Evolutionary conservation across 2,329 filamentous ascomycete species (phyloP), one percentile per base, ranked within the genome.

Genomic region (Botrytis paeoniae): DNA sequence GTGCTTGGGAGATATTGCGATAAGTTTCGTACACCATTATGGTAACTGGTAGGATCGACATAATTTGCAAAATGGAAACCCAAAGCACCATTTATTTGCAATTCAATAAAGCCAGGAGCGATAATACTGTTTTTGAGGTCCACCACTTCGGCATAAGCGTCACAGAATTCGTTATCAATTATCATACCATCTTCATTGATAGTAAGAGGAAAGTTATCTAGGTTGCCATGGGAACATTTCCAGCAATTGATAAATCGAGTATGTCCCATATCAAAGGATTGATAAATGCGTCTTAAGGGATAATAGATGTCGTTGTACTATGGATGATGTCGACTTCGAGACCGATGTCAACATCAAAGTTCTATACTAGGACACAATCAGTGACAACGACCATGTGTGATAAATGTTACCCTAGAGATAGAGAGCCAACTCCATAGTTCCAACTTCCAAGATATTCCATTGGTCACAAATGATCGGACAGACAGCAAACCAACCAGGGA

Each of bases 1-100:
- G 85, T 84, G 6, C 82, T 83, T 8, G 84, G 84, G 59, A 87
- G 84, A 76, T 86, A 85, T 48, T 79, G 78, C 5, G 85, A 84
- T n/a, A 85, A 82, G 45, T 82, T 82, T 32, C 84, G 80, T 41
- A 88, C 79, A 63, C 85, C 84, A 14, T 78, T 77, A 57, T 77
- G 77, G 78, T 87, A 87, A 14, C 73, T 60, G 25, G 39, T 37
- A 35, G 75, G 73, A 63, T 86, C 80, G 8, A 83, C 79, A 74
- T 83, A 86, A 73, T 85, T 83, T 2, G 86, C 86, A 73, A 88
- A 88, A 76, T 88, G 86, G 69, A 88, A 87, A 2, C 85, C 86
- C 9, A 79, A 72, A 48, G 78, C 79, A 4, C 80, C 80, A 76
- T 89, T 89, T 1, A 85, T 87, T 74, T 89, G 87, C 9, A 89